Evolutionary conservation across 1,139 yeast species (phyloP).

Genomic region (Yamadazyma dendronema): DNA sequence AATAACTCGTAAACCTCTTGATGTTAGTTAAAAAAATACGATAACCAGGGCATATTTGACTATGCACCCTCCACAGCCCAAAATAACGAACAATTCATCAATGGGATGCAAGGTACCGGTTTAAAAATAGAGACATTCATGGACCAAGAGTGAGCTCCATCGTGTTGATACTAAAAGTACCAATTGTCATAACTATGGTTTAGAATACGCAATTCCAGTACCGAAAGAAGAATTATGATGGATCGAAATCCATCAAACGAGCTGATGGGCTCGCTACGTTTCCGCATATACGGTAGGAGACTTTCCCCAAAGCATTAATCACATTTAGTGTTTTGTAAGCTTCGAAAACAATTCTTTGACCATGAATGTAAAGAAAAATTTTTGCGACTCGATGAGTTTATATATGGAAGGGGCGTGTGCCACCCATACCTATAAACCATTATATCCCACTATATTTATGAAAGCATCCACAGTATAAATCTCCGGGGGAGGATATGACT

Average conservation of each 20-base stretch:
- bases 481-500: constrained; percentile 33
- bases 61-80: constrained; percentile 47
- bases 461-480: constrained; percentile 24
- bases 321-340: constrained; percentile 55
- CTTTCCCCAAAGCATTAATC: constrained; percentile 83
- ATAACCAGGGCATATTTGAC: constrained; percentile 62
- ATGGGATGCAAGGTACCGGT: constrained; percentile 24
- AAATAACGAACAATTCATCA: neutral
- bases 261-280: constrained; percentile 48
- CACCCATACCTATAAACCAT: neutral
- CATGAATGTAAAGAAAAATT: constrained; percentile 49
- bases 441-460: constrained; percentile 2
- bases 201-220: constrained; percentile 58
- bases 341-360: constrained; percentile 84
- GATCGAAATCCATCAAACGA: constrained; percentile 20
- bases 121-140: constrained; percentile 49
- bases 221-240: constrained; percentile 38
- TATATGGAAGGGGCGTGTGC: neutral
- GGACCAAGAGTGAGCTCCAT: constrained; percentile 88
- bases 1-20: constrained; percentile 20
- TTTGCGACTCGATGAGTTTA: neutral
- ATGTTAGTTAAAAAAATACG: constrained; percentile 13
- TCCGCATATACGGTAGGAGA: constrained; percentile 83
- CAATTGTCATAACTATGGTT: constrained; percentile 85
- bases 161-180: constrained; percentile 54